Base-by-base conservation (phyloP, 106 monocot genomes). In the Allium cepa region DNA sequence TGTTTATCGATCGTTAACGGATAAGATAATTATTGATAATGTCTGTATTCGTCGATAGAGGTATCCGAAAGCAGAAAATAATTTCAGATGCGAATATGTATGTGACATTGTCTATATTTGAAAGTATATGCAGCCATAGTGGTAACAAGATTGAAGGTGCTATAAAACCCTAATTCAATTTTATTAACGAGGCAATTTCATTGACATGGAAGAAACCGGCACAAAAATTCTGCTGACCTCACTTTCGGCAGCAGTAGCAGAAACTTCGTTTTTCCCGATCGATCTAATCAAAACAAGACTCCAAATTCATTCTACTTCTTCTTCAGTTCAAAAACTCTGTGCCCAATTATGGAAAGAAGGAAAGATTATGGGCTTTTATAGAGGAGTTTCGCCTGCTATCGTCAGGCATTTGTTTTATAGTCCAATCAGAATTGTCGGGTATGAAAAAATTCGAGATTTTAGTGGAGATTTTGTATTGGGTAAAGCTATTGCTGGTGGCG, bases 381-480 rank as follows among this genome's bases (percentile, higher is more conserved):
- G 68, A 28, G 95, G 95, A 13, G 79, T 91, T 11, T 68, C 88
- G 11, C 85, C 95, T 1, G 95, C 95, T 49, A 17, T 95, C 50
- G 67, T 91, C 18, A 84, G 95, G 53, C 95, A 95, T 57, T 72
- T 95, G 57, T 77, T 95, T 69, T 95, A 95, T 70, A 95, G 87
- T 51, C 91, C 95, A 11, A 77, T 91, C 28, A 79, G 95, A 26
- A 91, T 95, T 67, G 79, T 91, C 11, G 62, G 83, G 22, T 95
- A 91, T 72, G 91, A 95, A 83, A 59, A 80, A 52, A 72, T 91
- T 52, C 62, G 87, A 13, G 14, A 18, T 53, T 22, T 51, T 61
- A 77, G 60, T 50, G 67, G 55, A 16, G 75, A 64, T 11, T 83
- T 81, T 26, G 79, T 86, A 14, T 46, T 82, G 18, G 72, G 60